phyloP scores from a whole-genome alignment of 2,329 filamentous ascomycete genomes.

The Phialophora tarda region DNA sequence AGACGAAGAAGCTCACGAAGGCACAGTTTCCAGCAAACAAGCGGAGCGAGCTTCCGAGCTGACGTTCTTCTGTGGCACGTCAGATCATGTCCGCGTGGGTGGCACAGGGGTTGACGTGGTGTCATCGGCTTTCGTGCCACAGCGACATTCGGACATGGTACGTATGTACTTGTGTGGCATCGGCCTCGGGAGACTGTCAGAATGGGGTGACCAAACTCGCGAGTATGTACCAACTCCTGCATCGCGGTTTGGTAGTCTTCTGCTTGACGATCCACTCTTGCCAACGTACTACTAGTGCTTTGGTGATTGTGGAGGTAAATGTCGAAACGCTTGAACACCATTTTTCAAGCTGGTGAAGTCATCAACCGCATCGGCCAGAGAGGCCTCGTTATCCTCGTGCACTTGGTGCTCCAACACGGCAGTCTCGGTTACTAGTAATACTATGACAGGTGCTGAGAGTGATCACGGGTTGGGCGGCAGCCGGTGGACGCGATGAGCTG shows the following conservation, averaged over 20 bases:
- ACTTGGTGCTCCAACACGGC: neutral
- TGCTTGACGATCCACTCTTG: neutral
- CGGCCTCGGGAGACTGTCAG: neutral
- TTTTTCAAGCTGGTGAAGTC: neutral
- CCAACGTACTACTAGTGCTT: neutral
- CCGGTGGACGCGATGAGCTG: neutral
- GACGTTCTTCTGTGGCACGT: constrained; percentile 25
- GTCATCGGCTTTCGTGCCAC: constrained; percentile 18
- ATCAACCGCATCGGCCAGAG: neutral
- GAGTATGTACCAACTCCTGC: neutral
- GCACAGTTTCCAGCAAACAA: constrained; percentile 4
- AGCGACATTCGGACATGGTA: neutral
- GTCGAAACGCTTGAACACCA: neutral
- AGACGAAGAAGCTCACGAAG: neutral
- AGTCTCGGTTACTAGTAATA: neutral
- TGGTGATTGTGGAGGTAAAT: neutral
- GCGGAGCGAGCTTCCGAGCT: constrained; percentile 11
- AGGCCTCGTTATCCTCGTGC: neutral
- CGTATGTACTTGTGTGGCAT: neutral
- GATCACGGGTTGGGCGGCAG: neutral
- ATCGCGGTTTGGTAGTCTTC: neutral
- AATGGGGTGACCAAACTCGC: neutral
- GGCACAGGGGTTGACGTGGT: constrained; percentile 31
- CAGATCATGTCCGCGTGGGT: constrained; percentile 26
- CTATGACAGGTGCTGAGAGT: neutral